phyloP scores from a whole-genome alignment of 139 green algal species.

The Micractinium sp. region DNA sequence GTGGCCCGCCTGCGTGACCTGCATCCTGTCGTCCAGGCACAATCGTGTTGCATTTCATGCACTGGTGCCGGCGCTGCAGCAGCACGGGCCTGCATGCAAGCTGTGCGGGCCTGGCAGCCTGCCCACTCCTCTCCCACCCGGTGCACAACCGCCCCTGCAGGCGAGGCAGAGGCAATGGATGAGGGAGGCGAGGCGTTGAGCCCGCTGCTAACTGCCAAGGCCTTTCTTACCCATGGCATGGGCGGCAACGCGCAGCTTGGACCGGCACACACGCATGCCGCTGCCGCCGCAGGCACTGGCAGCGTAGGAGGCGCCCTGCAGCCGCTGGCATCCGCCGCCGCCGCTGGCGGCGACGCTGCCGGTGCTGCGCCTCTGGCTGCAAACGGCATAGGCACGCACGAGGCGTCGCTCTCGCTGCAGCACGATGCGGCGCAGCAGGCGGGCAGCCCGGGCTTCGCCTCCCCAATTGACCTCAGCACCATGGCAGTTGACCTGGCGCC shows the following conservation, averaged over 20 bases:
- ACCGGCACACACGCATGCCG: no score
- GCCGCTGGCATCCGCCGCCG: not conserved
- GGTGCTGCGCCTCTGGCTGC: not conserved
- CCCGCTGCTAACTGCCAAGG: conserved; percentile 21
- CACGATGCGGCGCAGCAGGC: not conserved
- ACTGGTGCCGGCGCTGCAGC: no score
- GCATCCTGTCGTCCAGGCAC: not conserved
- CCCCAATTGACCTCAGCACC: conserved; percentile 13
- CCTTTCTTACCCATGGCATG: not conserved
- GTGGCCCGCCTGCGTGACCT: not conserved
- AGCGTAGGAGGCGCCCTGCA: conserved; percentile 5
- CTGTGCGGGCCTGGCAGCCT: no score
- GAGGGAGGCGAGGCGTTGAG: conserved; percentile 32
- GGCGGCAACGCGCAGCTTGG: not conserved
- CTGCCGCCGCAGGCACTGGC: not conserved
- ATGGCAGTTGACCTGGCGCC: conserved; percentile 29
- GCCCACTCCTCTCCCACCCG: no score
- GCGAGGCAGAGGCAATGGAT: conserved; percentile 17
- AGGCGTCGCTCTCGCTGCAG: not conserved
- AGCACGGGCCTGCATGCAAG: no score
- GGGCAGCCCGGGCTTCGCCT: not conserved
- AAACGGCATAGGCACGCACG: not conserved
- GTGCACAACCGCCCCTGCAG: not conserved
- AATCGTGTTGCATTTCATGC: not conserved
- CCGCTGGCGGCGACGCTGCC: not conserved